Base-by-base conservation (phyloP, 2,329 filamentous ascomycete genomes). In the Mycosphaerella arachidis region DNA sequence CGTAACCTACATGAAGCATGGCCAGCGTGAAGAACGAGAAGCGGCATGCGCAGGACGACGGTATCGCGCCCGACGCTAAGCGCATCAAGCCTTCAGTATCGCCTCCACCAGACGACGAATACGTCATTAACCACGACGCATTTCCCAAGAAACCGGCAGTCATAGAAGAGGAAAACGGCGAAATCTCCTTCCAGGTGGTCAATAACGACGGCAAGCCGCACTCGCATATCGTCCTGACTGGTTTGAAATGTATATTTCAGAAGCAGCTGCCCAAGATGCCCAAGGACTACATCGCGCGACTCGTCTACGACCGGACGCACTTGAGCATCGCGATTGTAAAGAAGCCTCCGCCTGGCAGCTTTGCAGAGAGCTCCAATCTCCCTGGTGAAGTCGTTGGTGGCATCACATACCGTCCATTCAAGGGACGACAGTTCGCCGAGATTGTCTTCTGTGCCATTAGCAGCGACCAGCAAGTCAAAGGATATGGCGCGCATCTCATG, bases 211-310 rank as follows among this genome's bases (percentile, higher is more conserved):
- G 90, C 69, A 83, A 87, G 40, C 85, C 89, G 65, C 91, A 96
- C 71, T 95, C 90, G 72, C 87, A 92, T 66, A 95, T 97, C 71
- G 95, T 99, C 68, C 82, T 99, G 60, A 97, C 93, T 0, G 94
- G 94, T 13, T 81, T 99, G 57, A 99, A 97, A 74, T 96, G 92
- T 72, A 95, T 99, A 66, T 97, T 99, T 71, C 94, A 99, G 74
- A 97, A 97, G 70, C 94, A 99, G 73, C 82, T 99, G 6, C 94
- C 94, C 0, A 97, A 97, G 76, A 99, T 99, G 94, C 94, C 94
- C 13, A 97, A 97, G 76, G 94, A 97, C 72, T 99, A 99, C 74
- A 97, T 99, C 68, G 94, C 94, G 4, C 90, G 94, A 43, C 85
- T 99, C 7, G 94, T 99, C 60, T 99, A 99, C 77, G 94, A 99